A percentile compares a stretch with the other conserved stretches of the same genome.
Conservation (phyloP, 345 rosid genomes). For the Eucalyptus erythrocorys region DNA sequence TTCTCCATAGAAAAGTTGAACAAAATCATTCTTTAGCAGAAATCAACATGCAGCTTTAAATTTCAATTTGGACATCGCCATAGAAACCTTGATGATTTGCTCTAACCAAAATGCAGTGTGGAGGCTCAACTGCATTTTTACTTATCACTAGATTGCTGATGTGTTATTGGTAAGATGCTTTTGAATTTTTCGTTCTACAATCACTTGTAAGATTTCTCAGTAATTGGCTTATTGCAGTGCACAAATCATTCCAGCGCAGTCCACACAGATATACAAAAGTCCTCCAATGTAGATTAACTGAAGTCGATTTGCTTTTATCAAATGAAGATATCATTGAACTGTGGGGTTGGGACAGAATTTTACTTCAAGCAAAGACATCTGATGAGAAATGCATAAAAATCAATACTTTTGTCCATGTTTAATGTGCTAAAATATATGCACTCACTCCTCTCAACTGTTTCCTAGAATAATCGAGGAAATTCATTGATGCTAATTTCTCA, state of each 20-base stretch:
- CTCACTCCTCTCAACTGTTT: neutral
- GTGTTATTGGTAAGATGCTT: neutral
- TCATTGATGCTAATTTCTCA: neutral
- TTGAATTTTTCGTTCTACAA: neutral
- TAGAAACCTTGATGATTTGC: neutral
- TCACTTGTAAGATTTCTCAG: neutral
- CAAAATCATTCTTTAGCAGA: neutral
- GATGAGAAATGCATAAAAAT: neutral
- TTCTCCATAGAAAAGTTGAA: neutral
- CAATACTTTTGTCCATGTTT: neutral
- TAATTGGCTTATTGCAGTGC: neutral
- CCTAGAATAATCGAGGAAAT: neutral
- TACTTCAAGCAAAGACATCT: neutral
- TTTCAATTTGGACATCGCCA: neutral
- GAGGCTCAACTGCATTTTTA: neutral
- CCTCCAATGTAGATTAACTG: neutral
- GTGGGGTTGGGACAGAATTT: neutral
- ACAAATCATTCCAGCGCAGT: neutral
- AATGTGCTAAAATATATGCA: neutral
- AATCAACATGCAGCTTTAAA: neutral
- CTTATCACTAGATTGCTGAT: neutral
- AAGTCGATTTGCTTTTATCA: neutral
- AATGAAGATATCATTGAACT: neutral
- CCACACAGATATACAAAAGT: neutral
- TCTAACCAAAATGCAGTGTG: neutral